Evolutionary conservation across 2,329 filamentous ascomycete genomes (phyloP).

Genomic region (Penicillium sp.): DNA sequence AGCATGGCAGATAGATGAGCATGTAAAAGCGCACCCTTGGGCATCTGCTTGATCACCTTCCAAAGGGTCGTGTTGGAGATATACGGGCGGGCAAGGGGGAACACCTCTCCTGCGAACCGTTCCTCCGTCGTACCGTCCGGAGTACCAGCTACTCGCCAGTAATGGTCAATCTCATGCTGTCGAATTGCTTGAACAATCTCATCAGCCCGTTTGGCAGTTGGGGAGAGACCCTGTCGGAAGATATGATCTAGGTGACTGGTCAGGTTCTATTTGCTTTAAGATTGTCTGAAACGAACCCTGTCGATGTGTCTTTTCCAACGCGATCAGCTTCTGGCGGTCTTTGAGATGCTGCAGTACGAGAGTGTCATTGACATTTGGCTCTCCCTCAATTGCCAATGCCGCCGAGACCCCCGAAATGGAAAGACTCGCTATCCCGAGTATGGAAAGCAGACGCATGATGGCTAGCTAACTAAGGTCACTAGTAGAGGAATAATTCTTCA

Average conservation of each 20-base stretch:
- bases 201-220: conserved; percentile 60
- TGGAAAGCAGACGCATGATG: background rate
- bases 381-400: background rate
- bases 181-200: conserved; percentile 58
- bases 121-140: conserved; percentile 11
- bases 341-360: conserved; percentile 65
- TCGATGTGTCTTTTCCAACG: conserved; percentile 73
- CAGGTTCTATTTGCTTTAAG: background rate
- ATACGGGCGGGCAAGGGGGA: conserved; percentile 74
- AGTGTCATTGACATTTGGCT: conserved; percentile 9
- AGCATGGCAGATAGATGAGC: conserved; percentile 88
- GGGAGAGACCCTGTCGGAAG: conserved; percentile 58
- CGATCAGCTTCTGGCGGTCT: conserved; percentile 70
- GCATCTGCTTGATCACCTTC: conserved; percentile 78
- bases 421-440: background rate
- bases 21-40: conserved; percentile 68
- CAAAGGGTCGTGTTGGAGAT: conserved; percentile 85
- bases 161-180: conserved; percentile 21
- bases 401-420: background rate
- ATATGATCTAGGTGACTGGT: conserved; percentile 13
- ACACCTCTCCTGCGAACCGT: conserved; percentile 77
- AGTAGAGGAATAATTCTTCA: background rate
- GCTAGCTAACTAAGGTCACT: background rate
- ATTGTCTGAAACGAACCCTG: conserved; percentile 58
- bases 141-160: conserved; percentile 15